Evolutionary conservation across 2,329 filamentous ascomycete species (phyloP), one percentile per base, ranked within the genome.

Genomic region (Diplodia seriata): DNA sequence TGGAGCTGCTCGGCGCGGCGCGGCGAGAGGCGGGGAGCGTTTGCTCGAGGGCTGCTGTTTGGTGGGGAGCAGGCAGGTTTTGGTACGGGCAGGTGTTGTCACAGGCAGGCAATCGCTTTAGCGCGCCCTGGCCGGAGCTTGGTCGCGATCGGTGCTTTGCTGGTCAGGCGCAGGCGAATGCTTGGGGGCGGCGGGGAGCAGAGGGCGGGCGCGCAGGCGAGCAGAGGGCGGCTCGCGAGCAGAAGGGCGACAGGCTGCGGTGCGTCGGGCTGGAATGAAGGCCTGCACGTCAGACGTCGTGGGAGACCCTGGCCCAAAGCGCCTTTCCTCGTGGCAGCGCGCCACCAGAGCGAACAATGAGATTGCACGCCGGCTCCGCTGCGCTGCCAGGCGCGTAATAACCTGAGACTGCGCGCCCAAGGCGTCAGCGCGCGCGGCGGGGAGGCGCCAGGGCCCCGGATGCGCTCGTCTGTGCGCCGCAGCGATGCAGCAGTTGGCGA

Each of bases 191-290:
- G 64, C 31, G 47, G 64, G 54, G 40, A 47, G 43, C 43, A 47
- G 43, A 47, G 43, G 6, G n/a, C 38, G 40, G 64, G 64, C 55
- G 54, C 54, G 64, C 29, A n/a, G 54, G 55, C 31, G 54, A 43
- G 56, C 56, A 47, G 38, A 31, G 20, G 23, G 56, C 43, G 56
- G 56, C 33, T 14, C 20, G 63, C 51, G 38, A 66, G 53, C 38
- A 49, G 36, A 33, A 31, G 36, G 18, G 15, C 40, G 47, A 38
- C 47, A 51, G 59, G 43, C 43, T 11, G 59, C 26, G 54, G 54
- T 31, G 54, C 59, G 59, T 63, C 43, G 59, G 59, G 59, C 59
- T 63, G 59, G 59, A 63, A 63, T 63, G 59, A 51, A n/a, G 59
- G 59, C 43, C 15, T 62, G 57, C 57, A 62, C 57, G 57, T 62